phyloP scores from a whole-genome alignment of 192 early-diverging fungal genomes.

The Coemansia javaensis region DNA sequence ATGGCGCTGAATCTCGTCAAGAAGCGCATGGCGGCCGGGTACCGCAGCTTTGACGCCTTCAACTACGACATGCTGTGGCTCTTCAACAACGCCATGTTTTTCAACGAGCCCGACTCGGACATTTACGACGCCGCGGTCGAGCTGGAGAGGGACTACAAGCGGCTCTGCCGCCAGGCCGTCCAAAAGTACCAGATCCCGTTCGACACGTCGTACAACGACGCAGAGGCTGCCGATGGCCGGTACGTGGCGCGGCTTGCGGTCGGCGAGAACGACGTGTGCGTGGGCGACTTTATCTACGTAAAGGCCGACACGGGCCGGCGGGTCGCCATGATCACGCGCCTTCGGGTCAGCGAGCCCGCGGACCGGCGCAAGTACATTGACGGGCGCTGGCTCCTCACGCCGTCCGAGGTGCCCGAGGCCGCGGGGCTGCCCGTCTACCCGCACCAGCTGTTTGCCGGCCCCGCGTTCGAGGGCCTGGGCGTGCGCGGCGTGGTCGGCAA shows the following conservation, averaged over 20 bases:
- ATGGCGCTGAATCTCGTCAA: constrained; percentile 59
- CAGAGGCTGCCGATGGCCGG: constrained; percentile 28
- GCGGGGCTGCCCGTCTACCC: constrained; percentile 41
- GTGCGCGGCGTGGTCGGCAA: constrained; percentile 41
- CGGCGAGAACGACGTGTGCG: constrained; percentile 39
- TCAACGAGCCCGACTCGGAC: constrained; percentile 81
- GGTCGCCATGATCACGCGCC: constrained; percentile 40
- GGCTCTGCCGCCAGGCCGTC: constrained; percentile 19
- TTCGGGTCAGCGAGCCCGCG: constrained; percentile 29
- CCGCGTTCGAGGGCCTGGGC: constrained; percentile 29
- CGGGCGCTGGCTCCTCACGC: constrained; percentile 44
- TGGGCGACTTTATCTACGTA: constrained; percentile 49
- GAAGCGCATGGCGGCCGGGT: constrained; percentile 60
- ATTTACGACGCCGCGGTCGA: constrained; percentile 71
- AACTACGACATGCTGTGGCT: constrained; percentile 76
- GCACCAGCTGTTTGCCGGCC: constrained; percentile 44
- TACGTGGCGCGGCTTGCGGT: constrained; percentile 35
- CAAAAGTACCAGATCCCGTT: constrained; percentile 41
- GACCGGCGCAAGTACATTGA: constrained; percentile 50
- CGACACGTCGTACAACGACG: constrained; percentile 38
- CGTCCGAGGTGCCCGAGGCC: constrained; percentile 44
- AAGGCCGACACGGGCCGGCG: constrained; percentile 16
- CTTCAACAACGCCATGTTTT: constrained; percentile 89
- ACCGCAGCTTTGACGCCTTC: constrained; percentile 66
- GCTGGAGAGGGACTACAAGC: constrained; percentile 37